Conservation (phyloP, 2,329 filamentous ascomycete species). For the Myriangium duriaei region DNA sequence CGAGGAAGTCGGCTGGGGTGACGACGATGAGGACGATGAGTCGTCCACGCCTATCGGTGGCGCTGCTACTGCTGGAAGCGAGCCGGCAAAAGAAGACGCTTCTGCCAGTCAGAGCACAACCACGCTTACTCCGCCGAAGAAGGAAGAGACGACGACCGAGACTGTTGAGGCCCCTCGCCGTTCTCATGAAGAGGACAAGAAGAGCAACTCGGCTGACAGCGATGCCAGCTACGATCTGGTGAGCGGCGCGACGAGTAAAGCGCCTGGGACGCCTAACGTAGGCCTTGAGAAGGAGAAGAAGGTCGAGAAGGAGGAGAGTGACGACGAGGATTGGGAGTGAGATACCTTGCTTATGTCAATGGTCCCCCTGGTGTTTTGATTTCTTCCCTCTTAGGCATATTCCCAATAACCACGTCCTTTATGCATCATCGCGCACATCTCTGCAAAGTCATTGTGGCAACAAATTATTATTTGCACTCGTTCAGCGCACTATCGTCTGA, state of each 20-base stretch:
- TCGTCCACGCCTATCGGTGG: constrained; percentile 21
- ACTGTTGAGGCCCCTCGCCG: constrained; percentile 48
- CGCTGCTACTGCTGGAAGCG: constrained; percentile 10
- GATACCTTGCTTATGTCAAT: too few relatives aligned
- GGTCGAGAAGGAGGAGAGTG: constrained; percentile 25
- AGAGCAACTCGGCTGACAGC: constrained; percentile 71
- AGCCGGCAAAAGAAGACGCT: not conserved
- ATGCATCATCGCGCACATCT: too few relatives aligned
- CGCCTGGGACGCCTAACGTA: constrained; percentile 47
- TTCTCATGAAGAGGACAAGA: constrained; percentile 65
- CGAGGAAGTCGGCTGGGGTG: constrained; percentile 55
- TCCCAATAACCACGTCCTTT: too few relatives aligned
- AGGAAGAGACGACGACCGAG: constrained; percentile 19
- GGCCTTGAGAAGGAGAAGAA: constrained; percentile 34
- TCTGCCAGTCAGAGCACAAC: constrained; percentile 10
- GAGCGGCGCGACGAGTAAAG: constrained; percentile 59
- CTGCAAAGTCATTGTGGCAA: too few relatives aligned
- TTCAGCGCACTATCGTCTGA: constrained; percentile 8
- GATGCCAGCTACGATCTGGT: constrained; percentile 95
- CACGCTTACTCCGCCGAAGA: constrained; percentile 12
- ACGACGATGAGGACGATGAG: constrained; percentile 42
- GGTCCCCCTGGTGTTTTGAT: too few relatives aligned
- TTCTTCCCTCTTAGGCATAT: too few relatives aligned
- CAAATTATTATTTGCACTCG: too few relatives aligned
- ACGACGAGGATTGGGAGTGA: constrained; percentile 28